Evolutionary conservation across 306 rosid species (phyloP), one percentile per base, ranked within the genome.

Genomic region (Sicyos edulis): DNA sequence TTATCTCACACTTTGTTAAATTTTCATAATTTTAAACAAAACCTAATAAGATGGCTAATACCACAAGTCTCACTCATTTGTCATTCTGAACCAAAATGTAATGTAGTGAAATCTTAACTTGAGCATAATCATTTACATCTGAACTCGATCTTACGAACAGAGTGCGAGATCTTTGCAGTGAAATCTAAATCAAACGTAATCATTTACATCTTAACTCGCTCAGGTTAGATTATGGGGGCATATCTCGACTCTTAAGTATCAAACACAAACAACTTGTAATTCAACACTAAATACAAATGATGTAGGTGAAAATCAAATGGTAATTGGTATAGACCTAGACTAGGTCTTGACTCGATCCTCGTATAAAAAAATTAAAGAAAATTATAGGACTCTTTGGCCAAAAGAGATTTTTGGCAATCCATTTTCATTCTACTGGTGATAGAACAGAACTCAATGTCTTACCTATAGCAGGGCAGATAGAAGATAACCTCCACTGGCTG

Each of bases 161-260:
- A 32, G 37, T 32, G 37, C 2, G 37, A 32, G 37, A 32, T 32
- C 37, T 32, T 32, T 32, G 37, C 5, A 32, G 37, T 32, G 4
- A 32, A 32, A 32, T 32, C 37, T 32, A 32, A 32, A 2, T 32
- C 37, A 5, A 32, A 37, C 8, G 44, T 37, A 37, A 37, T 37
- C 44, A 37, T 37, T 37, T 37, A 37, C 44, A 0, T 0, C n/a
- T 42, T 1, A 10, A 21, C 32, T 42, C 1, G 6, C 55, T 47
- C 8, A n/a, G n/a, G n/a, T n/a, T n/a, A 62, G 68, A 32, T 34
- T 62, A 32, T 62, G 40, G 68, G 11, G 51, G 17, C 70, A 40
- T n/a, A 17, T 21, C 16, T 64, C 32, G n/a, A n/a, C n/a, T n/a
- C n/a, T n/a, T 42, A 16, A 40, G 52, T 64, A 10, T 40, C 53